These are phyloP conservation scores for Deakozyma indianensis DNA, from an alignment of 805 yeast species.

Conservation along the genomic window DNA sequence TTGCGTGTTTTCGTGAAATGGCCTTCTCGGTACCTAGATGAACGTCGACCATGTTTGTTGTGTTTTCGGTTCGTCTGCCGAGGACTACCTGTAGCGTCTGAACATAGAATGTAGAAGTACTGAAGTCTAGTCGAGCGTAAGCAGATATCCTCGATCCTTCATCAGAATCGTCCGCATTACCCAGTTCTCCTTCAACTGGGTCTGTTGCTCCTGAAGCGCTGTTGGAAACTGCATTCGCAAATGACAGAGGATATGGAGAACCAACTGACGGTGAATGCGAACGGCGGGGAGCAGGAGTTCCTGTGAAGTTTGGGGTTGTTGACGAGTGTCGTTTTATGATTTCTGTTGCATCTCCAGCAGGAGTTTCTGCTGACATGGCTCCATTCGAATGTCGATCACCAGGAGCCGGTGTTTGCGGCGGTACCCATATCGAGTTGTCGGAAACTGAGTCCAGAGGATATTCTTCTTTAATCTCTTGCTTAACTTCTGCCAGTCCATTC, in stretches of 20 bases:
- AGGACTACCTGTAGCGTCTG: slow-evolving; percentile 89
- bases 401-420: neutral
- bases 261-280: slow-evolving; percentile 1
- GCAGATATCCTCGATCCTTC: slow-evolving; percentile 25
- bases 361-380: neutral
- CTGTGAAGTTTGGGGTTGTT: neutral
- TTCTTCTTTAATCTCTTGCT: neutral
- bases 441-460: neutral
- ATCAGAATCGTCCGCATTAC: slow-evolving; percentile 3
- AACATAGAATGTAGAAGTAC: slow-evolving; percentile 83
- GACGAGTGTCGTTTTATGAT: neutral
- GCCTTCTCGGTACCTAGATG: slow-evolving; percentile 88
- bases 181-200: neutral
- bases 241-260: neutral
- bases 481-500: no score
- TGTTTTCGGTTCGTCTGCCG: slow-evolving; percentile 77
- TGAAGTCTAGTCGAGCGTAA: slow-evolving; percentile 60
- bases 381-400: no score
- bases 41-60: slow-evolving; percentile 59
- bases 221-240: neutral
- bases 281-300: neutral
- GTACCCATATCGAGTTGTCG: neutral
- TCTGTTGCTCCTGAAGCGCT: neutral
- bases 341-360: neutral
- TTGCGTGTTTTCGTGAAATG: slow-evolving; percentile 86